phyloP scores from a whole-genome alignment of 805 yeast species.

The Lipomyces spencermartinsiae region DNA sequence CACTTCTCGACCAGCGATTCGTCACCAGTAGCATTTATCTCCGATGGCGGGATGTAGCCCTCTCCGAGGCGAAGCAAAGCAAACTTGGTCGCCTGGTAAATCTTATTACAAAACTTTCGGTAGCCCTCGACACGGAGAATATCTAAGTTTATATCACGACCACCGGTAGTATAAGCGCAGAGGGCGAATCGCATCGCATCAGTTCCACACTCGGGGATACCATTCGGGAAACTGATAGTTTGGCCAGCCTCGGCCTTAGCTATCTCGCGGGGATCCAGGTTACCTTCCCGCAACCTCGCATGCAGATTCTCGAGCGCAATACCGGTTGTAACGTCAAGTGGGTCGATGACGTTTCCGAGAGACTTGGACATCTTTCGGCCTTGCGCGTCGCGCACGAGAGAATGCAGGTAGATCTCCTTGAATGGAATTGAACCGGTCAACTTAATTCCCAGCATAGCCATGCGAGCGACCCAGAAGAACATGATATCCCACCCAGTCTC shows the following conservation, averaged over 20 bases:
- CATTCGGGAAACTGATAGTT: conserved; percentile 86
- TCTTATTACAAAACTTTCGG: conserved; percentile 99
- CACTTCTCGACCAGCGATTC: conserved; percentile 95
- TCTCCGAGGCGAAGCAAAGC: conserved; percentile 91
- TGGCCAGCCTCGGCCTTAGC: conserved; percentile 89
- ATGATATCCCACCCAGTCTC: conserved; percentile 99
- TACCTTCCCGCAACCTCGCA: conserved; percentile 77
- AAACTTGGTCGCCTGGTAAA: conserved; percentile 97
- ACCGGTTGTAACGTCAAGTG: conserved; percentile 91
- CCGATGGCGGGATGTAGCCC: conserved; percentile 81
- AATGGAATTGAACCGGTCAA: conserved; percentile 91
- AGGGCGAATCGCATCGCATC: conserved; percentile 98
- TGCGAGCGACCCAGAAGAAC: conserved; percentile 98
- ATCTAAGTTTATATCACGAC: conserved; percentile 96
- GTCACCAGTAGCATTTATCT: conserved; percentile 65
- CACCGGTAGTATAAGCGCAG: conserved; percentile 98
- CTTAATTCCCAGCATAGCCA: conserved; percentile 90
- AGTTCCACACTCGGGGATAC: conserved; percentile 99
- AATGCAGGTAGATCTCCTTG: conserved; percentile 96
- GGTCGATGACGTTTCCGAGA: conserved; percentile 95
- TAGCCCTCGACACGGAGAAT: conserved; percentile 97
- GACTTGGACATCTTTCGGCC: conserved; percentile 99
- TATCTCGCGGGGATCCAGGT: conserved; percentile 86
- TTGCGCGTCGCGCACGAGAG: conserved; percentile 98
- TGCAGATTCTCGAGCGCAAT: conserved; percentile 79